These are phyloP conservation scores for Castanopsis chinensis DNA, from an alignment of 306 rosid species.

Conservation along the genomic window DNA sequence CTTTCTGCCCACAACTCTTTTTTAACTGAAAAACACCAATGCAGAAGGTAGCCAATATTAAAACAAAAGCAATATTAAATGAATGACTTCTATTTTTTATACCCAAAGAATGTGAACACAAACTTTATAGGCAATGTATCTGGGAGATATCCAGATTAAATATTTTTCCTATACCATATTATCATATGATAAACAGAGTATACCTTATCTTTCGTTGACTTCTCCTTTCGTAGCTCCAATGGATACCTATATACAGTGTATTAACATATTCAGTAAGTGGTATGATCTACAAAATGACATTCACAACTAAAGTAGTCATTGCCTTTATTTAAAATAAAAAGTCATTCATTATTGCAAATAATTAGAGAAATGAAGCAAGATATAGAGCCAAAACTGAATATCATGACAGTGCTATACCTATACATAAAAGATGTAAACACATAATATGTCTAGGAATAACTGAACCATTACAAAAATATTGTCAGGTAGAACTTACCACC, in stretches of 20 bases:
- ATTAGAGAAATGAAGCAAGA: constrained; percentile 9
- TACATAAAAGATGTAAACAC: background rate
- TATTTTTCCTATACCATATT: background rate
- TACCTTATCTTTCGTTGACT: constrained; percentile 85
- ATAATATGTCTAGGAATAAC: background rate
- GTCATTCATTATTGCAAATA: background rate
- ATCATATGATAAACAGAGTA: background rate
- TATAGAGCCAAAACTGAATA: background rate
- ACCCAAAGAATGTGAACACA: background rate
- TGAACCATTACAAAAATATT: background rate
- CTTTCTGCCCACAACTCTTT: constrained; percentile 51
- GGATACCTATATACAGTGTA: constrained; percentile 74
- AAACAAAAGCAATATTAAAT: constrained; percentile 16
- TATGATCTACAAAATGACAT: constrained; percentile 8
- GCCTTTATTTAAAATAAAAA: background rate
- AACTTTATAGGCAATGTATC: background rate
- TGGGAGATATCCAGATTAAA: background rate
- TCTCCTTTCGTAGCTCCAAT: constrained; percentile 90
- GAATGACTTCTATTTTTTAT: constrained; percentile 8
- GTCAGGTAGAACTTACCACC: constrained; percentile 59
- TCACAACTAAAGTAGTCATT: background rate
- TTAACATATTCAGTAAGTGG: constrained; percentile 18
- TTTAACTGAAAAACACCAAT: constrained; percentile 48
- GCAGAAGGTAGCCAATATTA: constrained; percentile 21
- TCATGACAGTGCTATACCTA: background rate